These are phyloP conservation scores for Candida manassasensis DNA, from an alignment of 805 yeast genomes.

Conservation along the genomic window DNA sequence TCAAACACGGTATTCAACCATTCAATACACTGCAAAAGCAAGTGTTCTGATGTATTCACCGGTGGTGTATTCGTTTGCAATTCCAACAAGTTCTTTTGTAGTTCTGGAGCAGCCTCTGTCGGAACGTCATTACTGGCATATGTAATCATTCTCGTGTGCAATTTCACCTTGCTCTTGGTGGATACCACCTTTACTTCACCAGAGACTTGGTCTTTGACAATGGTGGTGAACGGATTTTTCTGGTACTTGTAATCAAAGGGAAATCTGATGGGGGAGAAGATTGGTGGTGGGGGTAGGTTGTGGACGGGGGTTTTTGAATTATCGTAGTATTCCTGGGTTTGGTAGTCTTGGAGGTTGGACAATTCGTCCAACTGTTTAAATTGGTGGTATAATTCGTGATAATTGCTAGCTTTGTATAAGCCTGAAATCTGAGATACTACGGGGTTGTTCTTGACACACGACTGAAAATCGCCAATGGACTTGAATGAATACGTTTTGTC, in stretches of 20 bases:
- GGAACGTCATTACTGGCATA: slow-evolving; percentile 47
- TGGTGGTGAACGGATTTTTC: slow-evolving; percentile 58
- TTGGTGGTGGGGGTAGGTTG: slow-evolving; percentile 81
- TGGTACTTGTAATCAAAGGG: slow-evolving; percentile 78
- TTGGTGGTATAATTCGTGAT: slow-evolving; percentile 1
- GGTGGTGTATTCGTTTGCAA: slow-evolving; percentile 27
- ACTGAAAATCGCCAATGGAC: slow-evolving; percentile 85
- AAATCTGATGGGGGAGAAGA: slow-evolving; percentile 68
- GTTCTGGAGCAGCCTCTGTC: slow-evolving; percentile 42
- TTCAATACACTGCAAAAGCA: slow-evolving; percentile 40
- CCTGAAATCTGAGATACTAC: slow-evolving; percentile 10
- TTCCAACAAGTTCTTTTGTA: slow-evolving; percentile 34
- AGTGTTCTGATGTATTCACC: slow-evolving; percentile 25
- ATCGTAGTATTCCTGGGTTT: not conserved
- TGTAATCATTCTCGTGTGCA: slow-evolving; percentile 50
- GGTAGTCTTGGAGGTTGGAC: slow-evolving; percentile 1
- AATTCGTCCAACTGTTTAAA: not conserved
- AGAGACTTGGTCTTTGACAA: slow-evolving; percentile 47
- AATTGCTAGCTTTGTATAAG: slow-evolving; percentile 1
- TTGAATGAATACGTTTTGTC: slow-evolving; percentile 71
- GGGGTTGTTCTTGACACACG: slow-evolving; percentile 51
- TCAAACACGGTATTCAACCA: slow-evolving; percentile 50
- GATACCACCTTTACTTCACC: slow-evolving; percentile 53
- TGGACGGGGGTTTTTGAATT: slow-evolving; percentile 17
- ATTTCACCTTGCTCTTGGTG: slow-evolving; percentile 42